Evolutionary conservation across 148 eudicot genomes (phyloP).

Genomic region (Talinum fruticosum): DNA sequence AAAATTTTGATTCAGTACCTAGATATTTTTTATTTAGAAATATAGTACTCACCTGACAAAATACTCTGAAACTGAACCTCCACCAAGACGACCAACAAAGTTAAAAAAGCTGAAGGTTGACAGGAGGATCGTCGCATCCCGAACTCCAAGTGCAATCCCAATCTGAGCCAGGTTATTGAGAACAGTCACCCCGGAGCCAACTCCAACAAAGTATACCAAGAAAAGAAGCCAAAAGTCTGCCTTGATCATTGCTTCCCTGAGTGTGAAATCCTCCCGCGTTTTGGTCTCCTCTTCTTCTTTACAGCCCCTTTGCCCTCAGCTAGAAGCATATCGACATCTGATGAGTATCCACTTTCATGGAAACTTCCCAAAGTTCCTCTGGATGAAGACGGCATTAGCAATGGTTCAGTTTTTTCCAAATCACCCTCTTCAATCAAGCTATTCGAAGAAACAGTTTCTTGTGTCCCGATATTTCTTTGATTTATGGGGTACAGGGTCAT

Average conservation of each 20-base stretch:
- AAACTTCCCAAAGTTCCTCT: constrained; percentile 40
- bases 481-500: constrained; percentile 65
- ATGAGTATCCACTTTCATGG: constrained; percentile 44
- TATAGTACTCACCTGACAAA: constrained; percentile 58
- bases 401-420: constrained; percentile 42
- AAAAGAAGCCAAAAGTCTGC: constrained; percentile 97
- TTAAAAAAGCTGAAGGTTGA: constrained; percentile 80
- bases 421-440: constrained; percentile 22
- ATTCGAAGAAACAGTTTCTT: constrained; percentile 26
- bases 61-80: constrained; percentile 76
- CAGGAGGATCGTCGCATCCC: constrained; percentile 60
- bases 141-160: constrained; percentile 67
- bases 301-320: constrained; percentile 91
- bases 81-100: constrained; percentile 79
- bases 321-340: constrained; percentile 62
- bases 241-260: constrained; percentile 71
- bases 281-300: constrained; percentile 71
- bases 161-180: constrained; percentile 93
- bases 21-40: not conserved
- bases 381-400: constrained; percentile 48
- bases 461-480: constrained; percentile 17
- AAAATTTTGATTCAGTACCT: not conserved
- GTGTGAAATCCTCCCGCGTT: constrained; percentile 79
- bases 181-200: constrained; percentile 90
- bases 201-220: constrained; percentile 79